Evolutionary conservation across 1,139 yeast species (phyloP).

Genomic region (Hemisphaericaspora xylanilytica): DNA sequence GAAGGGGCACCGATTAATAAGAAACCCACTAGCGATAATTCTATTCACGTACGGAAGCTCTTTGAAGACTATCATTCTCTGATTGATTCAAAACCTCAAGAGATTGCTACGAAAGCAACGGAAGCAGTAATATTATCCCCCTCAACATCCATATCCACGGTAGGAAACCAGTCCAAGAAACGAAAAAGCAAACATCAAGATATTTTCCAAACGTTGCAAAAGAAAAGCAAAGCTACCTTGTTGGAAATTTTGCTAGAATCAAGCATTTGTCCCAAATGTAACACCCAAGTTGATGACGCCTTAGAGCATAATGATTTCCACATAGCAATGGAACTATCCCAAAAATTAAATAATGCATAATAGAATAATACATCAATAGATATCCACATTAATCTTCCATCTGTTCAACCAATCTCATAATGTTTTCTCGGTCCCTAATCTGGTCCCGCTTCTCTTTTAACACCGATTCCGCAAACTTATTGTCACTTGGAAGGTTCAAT

Average conservation of each 20-base stretch:
- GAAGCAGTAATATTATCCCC: no score
- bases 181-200: constrained; percentile 12
- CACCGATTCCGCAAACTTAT: constrained; percentile 44
- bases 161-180: constrained; percentile 4
- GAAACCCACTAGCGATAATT: constrained; percentile 5
- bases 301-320: constrained; percentile 44
- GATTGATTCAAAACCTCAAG: constrained; percentile 2
- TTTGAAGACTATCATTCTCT: constrained; percentile 16
- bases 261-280: constrained; percentile 28
- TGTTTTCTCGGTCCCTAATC: constrained; percentile 36
- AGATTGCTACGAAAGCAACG: no score
- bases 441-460: constrained; percentile 32
- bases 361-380: constrained; percentile 1
- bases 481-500: constrained; percentile 48
- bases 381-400: constrained; percentile 28
- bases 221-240: constrained; percentile 12
- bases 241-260: constrained; percentile 19
- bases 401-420: constrained; percentile 41
- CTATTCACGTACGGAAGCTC: constrained; percentile 17
- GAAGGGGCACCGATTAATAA: constrained; percentile 2
- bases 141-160: no score
- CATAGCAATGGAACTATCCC: constrained; percentile 37
- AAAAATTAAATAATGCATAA: constrained; percentile 21
- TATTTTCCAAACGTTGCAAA: constrained; percentile 22
- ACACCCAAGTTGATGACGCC: constrained; percentile 26